Base-by-base conservation (phyloP, 768 basidiomycete species). In the Phallus indusiatus region DNA sequence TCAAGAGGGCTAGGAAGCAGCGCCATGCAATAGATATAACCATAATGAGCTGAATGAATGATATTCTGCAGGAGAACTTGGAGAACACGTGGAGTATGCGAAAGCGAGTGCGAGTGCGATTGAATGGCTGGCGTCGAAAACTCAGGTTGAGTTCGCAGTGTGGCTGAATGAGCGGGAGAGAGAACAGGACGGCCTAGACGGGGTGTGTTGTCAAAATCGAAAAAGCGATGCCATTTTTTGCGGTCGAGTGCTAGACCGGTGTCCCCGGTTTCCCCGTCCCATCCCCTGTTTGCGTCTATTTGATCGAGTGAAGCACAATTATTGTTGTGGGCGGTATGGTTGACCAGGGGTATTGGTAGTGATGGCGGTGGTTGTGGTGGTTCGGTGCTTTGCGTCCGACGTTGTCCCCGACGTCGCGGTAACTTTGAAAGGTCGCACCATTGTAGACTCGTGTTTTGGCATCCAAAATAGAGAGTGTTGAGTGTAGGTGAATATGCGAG, bases 21-120 rank as follows among this genome's bases (percentile, higher is more conserved):
- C n/a, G n/a, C n/a, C n/a, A 93, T 84, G 64, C 88, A 91, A 68
- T 95, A 94, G 12, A 97, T 80, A 67, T 98, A 98, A 10, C 95
- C 95, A 68, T 84, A 94, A 70, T 98, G 95, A 2, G 94, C 95
- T 1, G 90, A 89, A 64, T 89, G 85, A 24, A 93, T 76, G 33
- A 93, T 85, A 64, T 91, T 89, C 56, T 73, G 74, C 12, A 80
- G 73, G 0, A 84, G 81, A 20, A 95, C 83, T 54, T 76, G 71
- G 28, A 90, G 67, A 18, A 73, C 72, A 17, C 46, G 52, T 12
- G 64, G 64, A 42, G 42, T 14, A 28, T 52, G 57, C 1, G 33
- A 51, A 12, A n/a, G 35, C 54, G 22, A 3, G 35, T 52, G 57
- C 1, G 33, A 51, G 18, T 22, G 35, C 54, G 22, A 3, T 8